Base-by-base conservation (phyloP, 345 rosid genomes). In the Hevea brasiliensis region DNA sequence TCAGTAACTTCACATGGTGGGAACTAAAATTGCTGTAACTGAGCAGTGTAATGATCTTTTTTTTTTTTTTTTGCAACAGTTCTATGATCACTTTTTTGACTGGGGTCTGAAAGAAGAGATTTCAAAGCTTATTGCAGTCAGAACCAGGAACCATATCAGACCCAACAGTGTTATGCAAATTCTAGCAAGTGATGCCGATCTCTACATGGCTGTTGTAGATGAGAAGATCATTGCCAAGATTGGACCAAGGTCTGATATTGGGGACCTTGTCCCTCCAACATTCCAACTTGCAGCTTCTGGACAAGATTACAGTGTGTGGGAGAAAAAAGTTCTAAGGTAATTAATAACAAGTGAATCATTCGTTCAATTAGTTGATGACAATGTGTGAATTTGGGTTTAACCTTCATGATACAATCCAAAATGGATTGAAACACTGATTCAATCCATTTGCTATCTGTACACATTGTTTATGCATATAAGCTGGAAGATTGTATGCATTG, bases 41-140 rank as follows among this genome's bases (percentile, higher is more conserved):
- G 37, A 32, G 37, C 2, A 32, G n/a, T n/a, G n/a, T n/a, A 48
- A 14, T 48, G 18, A 48, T 48, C 53, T 48, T 15, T 48, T n/a
- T n/a, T 32, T 32, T 1, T 32, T 32, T 32, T 32, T 32, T 32
- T 32, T 82, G 79, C 18, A 17, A 50, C 83, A 93, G 95, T 93
- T 93, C 44, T 93, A 86, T 76, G 89, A 88, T 76, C 97, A 93
- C 84, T 86, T 89, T 80, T 82, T 88, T 47, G 90, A 84, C 40
- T 78, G 79, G 90, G 92, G 86, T 21, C 77, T 83, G 20, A 90
- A 89, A 83, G 88, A 82, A 42, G 79, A 80, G 64, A 88, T 93
- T 47, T 21, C 26, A 7, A 87, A 84, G 51, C 48, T 93, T 77
- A 82, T 71, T 1, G 75, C 76, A 11, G 75, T 89, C 0, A 85